Evolutionary conservation across 768 basidiomycete species (phyloP), one percentile per base, ranked within the genome.

Genomic region (Tricholoma matsutake): DNA sequence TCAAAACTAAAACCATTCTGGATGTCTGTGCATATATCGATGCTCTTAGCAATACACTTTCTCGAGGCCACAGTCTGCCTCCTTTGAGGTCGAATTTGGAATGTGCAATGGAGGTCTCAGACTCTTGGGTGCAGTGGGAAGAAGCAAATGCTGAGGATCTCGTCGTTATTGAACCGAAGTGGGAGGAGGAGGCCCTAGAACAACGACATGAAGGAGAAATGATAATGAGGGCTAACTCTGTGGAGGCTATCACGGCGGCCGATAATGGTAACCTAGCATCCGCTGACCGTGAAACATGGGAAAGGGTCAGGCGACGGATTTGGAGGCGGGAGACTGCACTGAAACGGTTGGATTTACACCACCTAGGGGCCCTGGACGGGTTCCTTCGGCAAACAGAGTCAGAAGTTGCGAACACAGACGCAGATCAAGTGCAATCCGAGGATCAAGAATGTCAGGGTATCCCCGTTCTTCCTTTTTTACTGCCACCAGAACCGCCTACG

Each of bases 1-100:
- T 94, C n/a, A 78, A 78, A 61, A 86, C 87, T 20, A 92, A 89
- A 74, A 83, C 78, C 13, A 77, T 82, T 8, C 72, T 82, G 54
- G 90, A 94, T 61, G 87, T 94, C 18, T 84, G 83, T 61, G 72
- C 80, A 28, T 94, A 92, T 67, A 72, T 94, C 62, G 78, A 84
- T 34, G 63, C 77, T 16, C 76, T 94, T 37, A 79, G 82, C 20
- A 64, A 71, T 1, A 80, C 75, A 18, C 65, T 76, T 51, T 58
- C 64, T 59, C 65, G 59, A 49, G 45, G 43, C 56, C 43, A 47
- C 54, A 63, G 55, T 55, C 22, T 54, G n/a, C 61, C 57, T 45
- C 31, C 28, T 14, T 34, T 54, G 29, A 61, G 72, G 59, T 65
- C 57, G 35, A 56, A 61, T 4, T 57, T 78, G 14, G 78, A 80